Conservation (phyloP, 805 yeast genomes). For the Blastobotrys robertii region DNA sequence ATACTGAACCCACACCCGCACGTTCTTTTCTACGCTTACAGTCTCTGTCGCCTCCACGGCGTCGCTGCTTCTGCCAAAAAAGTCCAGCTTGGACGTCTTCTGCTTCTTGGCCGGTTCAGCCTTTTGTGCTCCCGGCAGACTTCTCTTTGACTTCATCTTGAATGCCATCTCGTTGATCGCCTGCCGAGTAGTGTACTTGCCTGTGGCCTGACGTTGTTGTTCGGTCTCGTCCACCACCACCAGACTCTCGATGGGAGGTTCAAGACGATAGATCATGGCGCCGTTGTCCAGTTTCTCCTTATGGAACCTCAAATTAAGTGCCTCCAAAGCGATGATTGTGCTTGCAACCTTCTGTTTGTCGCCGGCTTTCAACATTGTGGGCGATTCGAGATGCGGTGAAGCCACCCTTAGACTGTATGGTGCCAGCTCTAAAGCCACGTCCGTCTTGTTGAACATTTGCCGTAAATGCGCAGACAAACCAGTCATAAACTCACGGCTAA, state of each 20-base stretch:
- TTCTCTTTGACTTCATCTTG: background rate
- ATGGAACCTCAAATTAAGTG: conserved; percentile 14
- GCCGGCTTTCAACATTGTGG: conserved; percentile 6
- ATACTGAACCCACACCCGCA: conserved; percentile 70
- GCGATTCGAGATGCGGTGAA: conserved; percentile 17
- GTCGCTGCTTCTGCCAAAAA: conserved; percentile 11
- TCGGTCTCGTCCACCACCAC: conserved; percentile 12
- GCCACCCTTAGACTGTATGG: conserved; percentile 24
- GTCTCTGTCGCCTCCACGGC: conserved; percentile 2
- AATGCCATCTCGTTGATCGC: conserved; percentile 5
- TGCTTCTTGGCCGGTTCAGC: conserved; percentile 2
- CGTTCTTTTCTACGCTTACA: conserved; percentile 6
- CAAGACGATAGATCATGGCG: conserved; percentile 20
- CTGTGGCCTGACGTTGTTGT: conserved; percentile 10
- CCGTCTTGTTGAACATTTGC: conserved; percentile 7
- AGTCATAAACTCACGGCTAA: conserved; percentile 21
- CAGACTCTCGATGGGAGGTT: conserved; percentile 28
- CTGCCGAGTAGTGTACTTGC: conserved; percentile 12
- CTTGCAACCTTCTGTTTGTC: conserved; percentile 13
- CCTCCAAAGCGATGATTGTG: conserved; percentile 18
- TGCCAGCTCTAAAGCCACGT: conserved; percentile 21
- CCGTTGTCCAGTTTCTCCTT: conserved; percentile 25
- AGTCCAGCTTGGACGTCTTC: conserved; percentile 7
- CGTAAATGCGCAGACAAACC: conserved; percentile 12
- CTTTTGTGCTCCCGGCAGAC: conserved; percentile 3